These are phyloP conservation scores for Melaleuca quinquenervia DNA, from an alignment of 345 rosid genomes.

Conservation along the genomic window DNA sequence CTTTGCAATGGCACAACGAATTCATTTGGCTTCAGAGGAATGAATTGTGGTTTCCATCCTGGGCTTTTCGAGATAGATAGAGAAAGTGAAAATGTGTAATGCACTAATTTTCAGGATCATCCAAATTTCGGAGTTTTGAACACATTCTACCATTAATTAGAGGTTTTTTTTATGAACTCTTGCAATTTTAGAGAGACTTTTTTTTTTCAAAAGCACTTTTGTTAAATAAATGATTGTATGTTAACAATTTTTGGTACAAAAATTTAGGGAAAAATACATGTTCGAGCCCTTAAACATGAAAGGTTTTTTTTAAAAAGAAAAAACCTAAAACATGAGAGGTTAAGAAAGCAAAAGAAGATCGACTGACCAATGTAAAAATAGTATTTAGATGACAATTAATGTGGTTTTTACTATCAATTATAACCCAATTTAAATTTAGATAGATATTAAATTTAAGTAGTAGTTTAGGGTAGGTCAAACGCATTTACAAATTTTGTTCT, in stretches of 20 bases:
- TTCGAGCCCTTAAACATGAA: neutral
- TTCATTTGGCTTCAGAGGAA: too few relatives aligned
- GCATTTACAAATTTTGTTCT: rapidly evolving
- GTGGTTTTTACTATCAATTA: neutral
- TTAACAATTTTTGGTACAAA: neutral
- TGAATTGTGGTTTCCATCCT: too few relatives aligned
- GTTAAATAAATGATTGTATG: neutral
- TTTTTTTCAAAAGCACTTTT: neutral
- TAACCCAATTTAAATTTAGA: neutral
- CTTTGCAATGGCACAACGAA: too few relatives aligned
- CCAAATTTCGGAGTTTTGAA: neutral
- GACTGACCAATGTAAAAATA: neutral
- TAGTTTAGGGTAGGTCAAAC: neutral
- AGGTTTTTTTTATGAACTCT: neutral
- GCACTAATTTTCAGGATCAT: neutral
- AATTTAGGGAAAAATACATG: neutral
- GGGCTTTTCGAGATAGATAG: neutral
- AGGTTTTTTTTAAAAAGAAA: neutral
- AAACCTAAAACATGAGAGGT: neutral
- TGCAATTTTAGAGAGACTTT: neutral
- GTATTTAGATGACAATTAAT: neutral
- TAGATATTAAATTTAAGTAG: neutral
- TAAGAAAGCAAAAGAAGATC: neutral
- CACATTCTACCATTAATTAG: neutral
- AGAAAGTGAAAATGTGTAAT: neutral